Conservation (phyloP, 2,329 filamentous ascomycete genomes). For the Aspergillus sp. region DNA sequence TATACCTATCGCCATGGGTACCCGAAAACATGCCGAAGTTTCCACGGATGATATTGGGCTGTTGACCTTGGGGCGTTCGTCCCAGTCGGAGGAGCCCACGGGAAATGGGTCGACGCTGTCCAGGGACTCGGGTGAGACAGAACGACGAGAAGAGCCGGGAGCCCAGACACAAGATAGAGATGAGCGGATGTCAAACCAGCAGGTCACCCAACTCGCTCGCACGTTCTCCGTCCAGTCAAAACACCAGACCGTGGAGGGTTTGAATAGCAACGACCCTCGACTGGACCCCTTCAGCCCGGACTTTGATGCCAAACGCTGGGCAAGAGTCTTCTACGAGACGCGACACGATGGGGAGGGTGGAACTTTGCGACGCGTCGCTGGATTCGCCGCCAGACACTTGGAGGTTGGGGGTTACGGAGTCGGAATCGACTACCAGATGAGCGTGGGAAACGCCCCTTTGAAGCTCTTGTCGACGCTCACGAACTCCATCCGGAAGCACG, state of each 20-base stretch:
- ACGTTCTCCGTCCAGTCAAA: constrained; percentile 3
- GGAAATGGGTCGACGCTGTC: no score
- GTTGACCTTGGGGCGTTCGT: no score
- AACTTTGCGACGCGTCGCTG: constrained; percentile 3
- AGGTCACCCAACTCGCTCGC: constrained; percentile 8
- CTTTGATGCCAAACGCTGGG: constrained; percentile 13
- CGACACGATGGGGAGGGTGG: constrained; percentile 8
- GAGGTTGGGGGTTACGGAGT: constrained; percentile 1
- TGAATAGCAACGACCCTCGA: neutral
- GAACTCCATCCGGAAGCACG: neutral
- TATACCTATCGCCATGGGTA: no score
- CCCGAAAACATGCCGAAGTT: no score
- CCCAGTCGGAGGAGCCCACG: no score
- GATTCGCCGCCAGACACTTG: constrained; percentile 11
- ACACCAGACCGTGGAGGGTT: constrained; percentile 3
- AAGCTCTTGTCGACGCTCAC: neutral
- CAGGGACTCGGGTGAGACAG: no score
- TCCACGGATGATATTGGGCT: no score
- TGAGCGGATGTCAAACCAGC: neutral
- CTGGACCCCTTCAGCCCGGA: constrained; percentile 10
- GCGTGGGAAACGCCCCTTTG: constrained; percentile 5
- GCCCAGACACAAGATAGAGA: no score
- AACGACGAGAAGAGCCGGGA: no score
- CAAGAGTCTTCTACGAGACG: constrained; percentile 13
- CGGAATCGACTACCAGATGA: constrained; percentile 29